Base-by-base conservation (phyloP, 1,284 basidiomycete genomes). In the Cystobasidiaceae sp. region DNA sequence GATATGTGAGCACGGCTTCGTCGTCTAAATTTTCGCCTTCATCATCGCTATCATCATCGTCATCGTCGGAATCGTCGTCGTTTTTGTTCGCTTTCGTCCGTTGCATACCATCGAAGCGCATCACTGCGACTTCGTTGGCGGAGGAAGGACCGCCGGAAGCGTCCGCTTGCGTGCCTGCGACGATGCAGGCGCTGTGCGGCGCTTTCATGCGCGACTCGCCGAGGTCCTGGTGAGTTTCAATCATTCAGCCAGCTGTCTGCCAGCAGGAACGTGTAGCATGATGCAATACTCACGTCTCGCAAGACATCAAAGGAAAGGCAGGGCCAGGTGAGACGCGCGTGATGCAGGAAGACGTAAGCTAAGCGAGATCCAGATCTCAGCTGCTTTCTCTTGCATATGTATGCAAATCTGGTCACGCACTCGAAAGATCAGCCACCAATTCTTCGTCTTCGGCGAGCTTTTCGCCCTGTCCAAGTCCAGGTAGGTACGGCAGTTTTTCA, bases 221-320 rank as follows among this genome's bases (percentile, higher is more conserved):
- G 9, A 93, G 82, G 73, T 83, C 86, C 43, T 71, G 71, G n/a
- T n/a, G n/a, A n/a, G n/a, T n/a, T n/a, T n/a, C n/a, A n/a, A n/a
- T n/a, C n/a, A 17, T 4, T 8, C 15, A 6, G 23, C 5, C 13
- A 11, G 19, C 21, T n/a, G 43, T 23, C 5, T 39, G 7, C 21
- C 5, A 25, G 11, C 21, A 4, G 23, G 19, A 49, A 41, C 27
- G 34, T 13, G 21, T 32, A 33, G 27, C 32, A 43, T 15, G 13
- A 56, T 50, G 48, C 21, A 37, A 27, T 4, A 48, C 64, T 9
- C 28, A 70, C 62, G 60, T 72, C 70, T 49, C 89, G 82, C 19
- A 97, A 81, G 48, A 97, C 80, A 76, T 98, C 96, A 76, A 98
- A 98, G 5, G 93, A 97, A 5, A 99, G 82, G 79, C 92, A 97